Base-by-base conservation (phyloP, 2,329 filamentous ascomycete genomes). In the Penicillium sp. region DNA sequence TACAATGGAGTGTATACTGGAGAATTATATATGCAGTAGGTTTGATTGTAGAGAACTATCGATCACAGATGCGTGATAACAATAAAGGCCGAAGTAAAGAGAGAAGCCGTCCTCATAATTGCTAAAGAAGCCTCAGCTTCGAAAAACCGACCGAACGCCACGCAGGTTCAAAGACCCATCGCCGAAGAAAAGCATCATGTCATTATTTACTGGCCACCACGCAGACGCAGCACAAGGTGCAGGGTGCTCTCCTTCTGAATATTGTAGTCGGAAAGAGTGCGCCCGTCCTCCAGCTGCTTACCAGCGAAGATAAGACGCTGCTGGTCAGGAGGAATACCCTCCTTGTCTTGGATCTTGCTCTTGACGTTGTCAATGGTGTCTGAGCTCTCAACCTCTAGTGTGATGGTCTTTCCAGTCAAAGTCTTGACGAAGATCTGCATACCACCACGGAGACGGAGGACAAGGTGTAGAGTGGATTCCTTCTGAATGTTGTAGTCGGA, bases 401-500 rank as follows among this genome's bases (percentile, higher is more conserved):
- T 86, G 59, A 86, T 86, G 0, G 83, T 86, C 78, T 85, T 86
- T 28, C 83, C 83, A 0, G 88, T 92, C 1, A 92, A 75, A 0
- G 86, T 89, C 79, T 89, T 91, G 67, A 91, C 87, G 59, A 91
- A 91, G 59, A 90, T 90, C 64, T 91, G 80, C 85, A 88, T 89
- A 73, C 87, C 87, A 79, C 87, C 87, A 74, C 87, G 86, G 5
- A 92, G 82, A 67, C 88, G 85, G 19, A 92, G 83, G 39, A 92
- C 88, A 48, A 92, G 69, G 69, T 92, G 88, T 1, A 92, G 79
- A 0, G 88, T 92, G 0, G 84, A 88, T 67, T 92, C 88, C 76
- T 92, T 92, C 72, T 97, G 92, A 39, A 96, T 96, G 77, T 96
- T 96, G 83, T 96, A 96, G 70, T 96, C 92, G 42, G 83, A 87